Conservation (phyloP, 2,329 filamentous ascomycete species). For the Pseudogymnoascus sp. region DNA sequence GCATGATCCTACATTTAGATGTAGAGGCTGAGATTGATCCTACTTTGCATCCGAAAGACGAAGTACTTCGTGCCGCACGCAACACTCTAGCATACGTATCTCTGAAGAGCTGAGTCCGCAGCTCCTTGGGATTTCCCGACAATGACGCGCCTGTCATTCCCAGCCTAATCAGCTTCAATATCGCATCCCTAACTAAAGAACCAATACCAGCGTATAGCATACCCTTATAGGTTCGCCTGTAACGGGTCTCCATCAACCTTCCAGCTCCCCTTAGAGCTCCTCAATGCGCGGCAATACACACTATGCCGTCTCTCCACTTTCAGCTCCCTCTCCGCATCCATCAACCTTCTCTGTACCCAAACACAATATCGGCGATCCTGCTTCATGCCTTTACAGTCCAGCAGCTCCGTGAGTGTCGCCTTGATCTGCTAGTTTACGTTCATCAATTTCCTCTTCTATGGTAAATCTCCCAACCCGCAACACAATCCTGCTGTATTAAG, state of each 20-base stretch:
- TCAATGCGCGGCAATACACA: constrained; percentile 17
- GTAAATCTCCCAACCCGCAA: too few relatives aligned
- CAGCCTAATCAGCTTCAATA: neutral
- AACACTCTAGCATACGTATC: constrained; percentile 9
- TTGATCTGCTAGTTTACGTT: constrained; percentile 45
- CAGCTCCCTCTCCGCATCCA: constrained; percentile 44
- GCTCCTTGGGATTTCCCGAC: neutral
- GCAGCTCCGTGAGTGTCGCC: constrained; percentile 42
- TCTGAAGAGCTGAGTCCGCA: neutral
- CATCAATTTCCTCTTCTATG: constrained; percentile 25
- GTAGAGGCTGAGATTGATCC: neutral
- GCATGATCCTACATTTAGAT: neutral
- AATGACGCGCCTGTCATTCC: neutral
- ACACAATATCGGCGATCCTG: constrained; percentile 36
- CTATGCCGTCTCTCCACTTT: constrained; percentile 19
- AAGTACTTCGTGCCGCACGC: too few relatives aligned
- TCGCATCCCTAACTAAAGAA: neutral
- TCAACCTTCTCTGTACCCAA: constrained; percentile 43
- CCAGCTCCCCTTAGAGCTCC: neutral
- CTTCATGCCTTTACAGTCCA: constrained; percentile 43
- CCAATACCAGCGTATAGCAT: neutral
- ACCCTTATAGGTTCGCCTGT: neutral
- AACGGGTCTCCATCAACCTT: neutral
- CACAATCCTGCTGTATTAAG: too few relatives aligned
- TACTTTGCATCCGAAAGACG: too few relatives aligned